Base-by-base conservation (phyloP, 2,329 filamentous ascomycete genomes). In the Talaromyces sp. region DNA sequence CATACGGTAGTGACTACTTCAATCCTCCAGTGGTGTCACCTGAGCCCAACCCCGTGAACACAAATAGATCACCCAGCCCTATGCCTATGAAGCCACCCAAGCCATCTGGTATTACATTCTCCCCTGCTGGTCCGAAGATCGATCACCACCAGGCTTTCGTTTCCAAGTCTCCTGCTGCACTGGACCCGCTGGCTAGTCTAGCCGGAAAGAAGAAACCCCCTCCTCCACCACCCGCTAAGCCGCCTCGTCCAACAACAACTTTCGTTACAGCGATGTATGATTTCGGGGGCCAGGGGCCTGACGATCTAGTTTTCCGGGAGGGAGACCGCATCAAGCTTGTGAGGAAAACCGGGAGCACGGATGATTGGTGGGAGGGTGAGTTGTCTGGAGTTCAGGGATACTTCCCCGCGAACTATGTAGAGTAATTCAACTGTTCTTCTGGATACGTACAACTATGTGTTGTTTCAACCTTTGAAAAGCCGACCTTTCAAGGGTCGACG, bases 321-420 rank as follows among this genome's bases (percentile, higher is more conserved):
- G 90, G 90, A 2, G 90, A 94, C 65, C 79, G 82, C 45, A 95
- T 95, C 62, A 83, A 80, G 41, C 86, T 95, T 3, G 67, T 91
- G 29, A 89, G 89, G 75, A 90, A 88, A 76, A 94, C 90, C 2
- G 82, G 84, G 6, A 91, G 86, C 56, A 87, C 85, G 19, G 88
- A 94, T 72, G 90, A 94, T 68, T 95, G 90, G 90, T 95, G 90
- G 90, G 83, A 90, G 56, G 90, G 90, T 11, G 89, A 94, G 70
- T 58, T 92, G 13, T 77, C 78, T 36, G 90, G 90, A 0, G 70
- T 77, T 22, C 82, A 80, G 66, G 90, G 90, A 3, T 86, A 79
- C 60, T 95, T 95, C 68, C 90, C 90, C 1, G 90, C 90, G 6
- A 95, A 95, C 71, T 95, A 95, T 73, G 90, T 87, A 66, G 81